Evolutionary conservation across 306 rosid genomes (phyloP).

Genomic region (Hylodesmum podocarpum): DNA sequence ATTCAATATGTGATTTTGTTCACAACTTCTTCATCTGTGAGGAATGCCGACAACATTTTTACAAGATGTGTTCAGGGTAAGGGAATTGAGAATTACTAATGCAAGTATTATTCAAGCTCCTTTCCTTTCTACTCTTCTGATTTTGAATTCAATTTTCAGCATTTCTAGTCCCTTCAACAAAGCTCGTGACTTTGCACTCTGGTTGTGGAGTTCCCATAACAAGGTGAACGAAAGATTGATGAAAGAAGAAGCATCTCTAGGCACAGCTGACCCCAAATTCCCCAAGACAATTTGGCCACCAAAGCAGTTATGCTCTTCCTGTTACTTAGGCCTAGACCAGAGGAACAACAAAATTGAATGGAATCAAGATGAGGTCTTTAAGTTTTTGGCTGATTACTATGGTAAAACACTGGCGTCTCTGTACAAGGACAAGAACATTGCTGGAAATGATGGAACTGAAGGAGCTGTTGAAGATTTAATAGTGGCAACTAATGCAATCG

Average conservation of each 20-base stretch:
- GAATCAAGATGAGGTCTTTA: conserved; percentile 69
- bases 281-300: conserved; percentile 95
- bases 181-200: conserved; percentile 72
- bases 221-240: conserved; percentile 70
- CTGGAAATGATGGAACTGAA: conserved; percentile 32
- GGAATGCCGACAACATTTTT: conserved; percentile 95
- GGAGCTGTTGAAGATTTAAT: conserved; percentile 58
- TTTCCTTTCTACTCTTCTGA: conserved; percentile 28
- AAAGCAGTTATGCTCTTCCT: conserved; percentile 71
- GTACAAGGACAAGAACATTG: conserved; percentile 46
- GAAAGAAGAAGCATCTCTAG: conserved; percentile 75
- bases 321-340: conserved; percentile 49
- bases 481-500: conserved; percentile 62
- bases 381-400: conserved; percentile 60
- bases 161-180: conserved; percentile 77
- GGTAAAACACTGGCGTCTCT: conserved; percentile 63
- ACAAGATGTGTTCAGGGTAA: conserved; percentile 82
- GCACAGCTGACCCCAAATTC: conserved; percentile 85
- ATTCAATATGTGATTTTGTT: conserved; percentile 75
- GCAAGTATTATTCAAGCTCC: conserved; percentile 18
- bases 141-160: conserved; percentile 42
- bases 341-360: conserved; percentile 53
- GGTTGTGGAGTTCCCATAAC: conserved; percentile 93
- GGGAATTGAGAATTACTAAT: background rate
- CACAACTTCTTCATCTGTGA: conserved; percentile 92